Conservation (phyloP, 106 monocot species). For the Dendrobium chrysotoxum region DNA sequence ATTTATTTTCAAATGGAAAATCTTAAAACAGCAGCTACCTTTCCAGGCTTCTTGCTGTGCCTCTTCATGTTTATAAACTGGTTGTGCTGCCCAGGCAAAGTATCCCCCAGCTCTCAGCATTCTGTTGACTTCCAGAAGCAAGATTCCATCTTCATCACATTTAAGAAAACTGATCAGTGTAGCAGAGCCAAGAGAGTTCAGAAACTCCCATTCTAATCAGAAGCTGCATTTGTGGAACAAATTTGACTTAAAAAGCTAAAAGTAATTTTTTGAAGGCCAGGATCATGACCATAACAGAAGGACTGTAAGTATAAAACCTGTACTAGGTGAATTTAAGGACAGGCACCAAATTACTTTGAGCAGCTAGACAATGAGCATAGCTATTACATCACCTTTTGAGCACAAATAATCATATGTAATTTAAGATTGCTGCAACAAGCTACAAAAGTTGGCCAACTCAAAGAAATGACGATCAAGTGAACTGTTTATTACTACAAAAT, state of each 20-base stretch:
- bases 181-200: conserved; percentile 9
- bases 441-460: conserved; percentile 2
- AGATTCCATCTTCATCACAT: conserved; percentile 64
- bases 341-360: not conserved
- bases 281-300: not conserved
- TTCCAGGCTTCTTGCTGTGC: conserved; percentile 75
- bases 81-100: conserved; percentile 96
- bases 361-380: not conserved
- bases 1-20: not conserved
- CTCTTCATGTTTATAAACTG: conserved; percentile 96
- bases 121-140: conserved; percentile 92
- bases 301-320: not conserved
- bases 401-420: not conserved
- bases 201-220: not conserved
- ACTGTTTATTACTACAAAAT: not conserved
- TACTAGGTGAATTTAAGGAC: not conserved
- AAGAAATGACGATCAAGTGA: not conserved
- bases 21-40: conserved; percentile 21
- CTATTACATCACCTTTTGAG: not conserved
- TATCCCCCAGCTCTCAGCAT: conserved; percentile 94
- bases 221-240: conserved; percentile 3
- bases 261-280: not conserved
- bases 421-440: not conserved
- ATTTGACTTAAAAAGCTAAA: not conserved
- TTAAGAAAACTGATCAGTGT: conserved; percentile 11